A percentile compares a stretch with the other conserved stretches of the same genome.
phyloP scores from a whole-genome alignment of 1,139 yeast species.

The Kodamaea derodonti region DNA sequence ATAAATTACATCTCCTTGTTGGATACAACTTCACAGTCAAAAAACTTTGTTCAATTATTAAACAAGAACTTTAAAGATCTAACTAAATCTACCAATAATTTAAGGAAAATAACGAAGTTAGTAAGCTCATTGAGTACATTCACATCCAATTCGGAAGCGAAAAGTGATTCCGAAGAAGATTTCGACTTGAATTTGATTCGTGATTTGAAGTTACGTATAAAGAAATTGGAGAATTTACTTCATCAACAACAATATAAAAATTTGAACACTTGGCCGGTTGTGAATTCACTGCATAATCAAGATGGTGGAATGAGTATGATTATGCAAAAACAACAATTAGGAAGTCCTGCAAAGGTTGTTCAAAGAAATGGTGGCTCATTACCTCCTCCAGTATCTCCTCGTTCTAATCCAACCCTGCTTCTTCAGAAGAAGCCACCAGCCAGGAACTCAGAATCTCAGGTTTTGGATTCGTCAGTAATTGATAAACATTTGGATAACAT shows the following conservation, averaged over 20 bases:
- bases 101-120: conserved; percentile 36
- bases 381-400: conserved; percentile 1
- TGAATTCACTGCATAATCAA: conserved; percentile 2
- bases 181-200: conserved; percentile 39
- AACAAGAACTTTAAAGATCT: conserved; percentile 46
- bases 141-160: conserved; percentile 16
- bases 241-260: conserved; percentile 65
- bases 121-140: conserved; percentile 31
- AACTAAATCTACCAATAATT: conserved; percentile 32
- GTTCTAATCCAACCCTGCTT: conserved; percentile 5
- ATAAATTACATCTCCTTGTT: conserved; percentile 29
- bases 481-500: conserved; percentile 46
- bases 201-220: conserved; percentile 58
- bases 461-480: conserved; percentile 35
- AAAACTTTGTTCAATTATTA: conserved; percentile 37
- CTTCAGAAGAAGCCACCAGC: conserved; percentile 1
- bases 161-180: conserved; percentile 15
- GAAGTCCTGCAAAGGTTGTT: background rate
- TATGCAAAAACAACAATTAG: conserved; percentile 4
- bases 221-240: conserved; percentile 59
- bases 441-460: conserved; percentile 12
- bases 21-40: conserved; percentile 17
- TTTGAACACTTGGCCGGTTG: conserved; percentile 54
- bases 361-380: background rate
- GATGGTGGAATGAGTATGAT: conserved; percentile 21